Evolutionary conservation across 305 asterid species (phyloP), one percentile per base, ranked within the genome.

Genomic region (Solanum aculeatissimum): DNA sequence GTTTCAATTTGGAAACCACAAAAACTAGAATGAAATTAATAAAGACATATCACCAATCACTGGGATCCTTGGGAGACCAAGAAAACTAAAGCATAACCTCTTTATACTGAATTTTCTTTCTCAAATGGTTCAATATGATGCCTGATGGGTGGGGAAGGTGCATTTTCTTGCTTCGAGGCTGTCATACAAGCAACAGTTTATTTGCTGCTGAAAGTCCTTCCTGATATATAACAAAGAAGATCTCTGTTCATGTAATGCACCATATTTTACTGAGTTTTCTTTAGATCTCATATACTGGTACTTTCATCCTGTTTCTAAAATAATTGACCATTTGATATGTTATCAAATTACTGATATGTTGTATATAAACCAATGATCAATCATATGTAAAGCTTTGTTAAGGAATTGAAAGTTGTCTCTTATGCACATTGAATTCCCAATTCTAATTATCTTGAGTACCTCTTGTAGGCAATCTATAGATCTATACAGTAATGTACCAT

Each of bases 401-500:
- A 58, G 42, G 71, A 81, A 81, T 47, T 81, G 25, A 81, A 81
- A 11, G 42, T 71, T n/a, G n/a, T 16, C 79, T n/a, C 35, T 6
- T 43, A 42, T 27, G 78, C 12, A 82, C 15, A 63, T 27, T 21
- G 74, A 66, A 32, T 79, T 79, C 62, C 40, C 11, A 60, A 43
- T 55, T 29, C 65, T 35, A 51, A 83, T 51, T 27, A 57, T 79
- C 82, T 78, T 70, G n/a, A 85, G 87, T 84, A 84, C 80, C 65
- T 86, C 88, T 89, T 69, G 78, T 95, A 97, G 99, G 93, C 98
- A 94, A 85, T 97, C 99, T 42, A 95, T 97, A 19, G 98, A 97
- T 91, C 86, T 97, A 71, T 97, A 92, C 86, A 89, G 97, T 66
- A 97, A 98, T 66, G 95, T 97, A 71, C 99, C 92, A 10, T 97